Evolutionary conservation across 2,329 filamentous ascomycete genomes (phyloP).

Genomic region (Penicillium paneum): DNA sequence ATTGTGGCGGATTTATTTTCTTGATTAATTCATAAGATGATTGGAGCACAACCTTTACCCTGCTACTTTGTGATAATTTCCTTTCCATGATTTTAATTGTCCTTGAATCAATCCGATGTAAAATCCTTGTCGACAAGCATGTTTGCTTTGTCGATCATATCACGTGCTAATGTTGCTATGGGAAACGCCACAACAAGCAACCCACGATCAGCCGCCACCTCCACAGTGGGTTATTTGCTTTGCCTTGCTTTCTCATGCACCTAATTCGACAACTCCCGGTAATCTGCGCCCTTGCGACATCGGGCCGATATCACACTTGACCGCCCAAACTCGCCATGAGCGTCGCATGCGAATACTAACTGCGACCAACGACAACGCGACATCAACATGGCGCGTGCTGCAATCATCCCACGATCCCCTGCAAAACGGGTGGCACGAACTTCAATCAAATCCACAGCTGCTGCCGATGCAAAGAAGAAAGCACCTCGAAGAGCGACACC

Average conservation of each 20-base stretch:
- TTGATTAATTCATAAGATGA: background rate
- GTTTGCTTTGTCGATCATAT: background rate
- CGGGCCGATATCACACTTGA: constrained; percentile 6
- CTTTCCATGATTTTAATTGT: background rate
- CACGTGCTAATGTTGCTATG: constrained; percentile 14
- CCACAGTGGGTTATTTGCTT: constrained; percentile 10
- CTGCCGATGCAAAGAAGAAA: constrained; percentile 15
- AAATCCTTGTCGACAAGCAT: background rate
- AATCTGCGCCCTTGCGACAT: background rate
- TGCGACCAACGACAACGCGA: constrained; percentile 7
- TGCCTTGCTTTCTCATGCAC: constrained; percentile 10
- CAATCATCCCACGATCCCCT: constrained; percentile 22
- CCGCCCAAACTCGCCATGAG: constrained; percentile 17
- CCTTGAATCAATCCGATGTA: background rate
- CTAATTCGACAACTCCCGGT: constrained; percentile 4
- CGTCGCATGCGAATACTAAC: background rate
- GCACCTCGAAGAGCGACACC: background rate
- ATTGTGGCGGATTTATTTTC: background rate
- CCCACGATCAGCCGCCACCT: constrained; percentile 8
- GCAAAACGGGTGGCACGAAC: constrained; percentile 18
- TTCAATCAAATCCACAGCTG: constrained; percentile 15
- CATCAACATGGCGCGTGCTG: constrained; percentile 23
- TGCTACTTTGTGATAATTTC: too few species aligned
- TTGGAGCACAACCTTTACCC: background rate
- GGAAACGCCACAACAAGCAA: constrained; percentile 20